These are phyloP conservation scores for Penicillium frequentans DNA, from an alignment of 2,329 filamentous ascomycete species.

Conservation along the genomic window DNA sequence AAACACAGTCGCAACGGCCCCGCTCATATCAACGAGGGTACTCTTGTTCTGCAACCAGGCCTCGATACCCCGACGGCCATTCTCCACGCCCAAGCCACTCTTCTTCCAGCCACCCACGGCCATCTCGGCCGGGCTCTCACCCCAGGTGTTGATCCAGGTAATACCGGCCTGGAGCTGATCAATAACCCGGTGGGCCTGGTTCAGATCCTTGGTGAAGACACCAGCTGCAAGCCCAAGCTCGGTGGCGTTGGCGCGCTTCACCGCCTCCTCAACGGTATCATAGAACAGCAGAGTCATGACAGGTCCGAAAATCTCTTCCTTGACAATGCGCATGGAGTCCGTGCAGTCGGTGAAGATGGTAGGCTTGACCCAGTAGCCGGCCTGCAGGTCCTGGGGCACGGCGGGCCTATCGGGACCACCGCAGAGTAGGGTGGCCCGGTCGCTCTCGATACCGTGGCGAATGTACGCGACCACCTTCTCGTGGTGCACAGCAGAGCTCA, in stretches of 20 bases:
- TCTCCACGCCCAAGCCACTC: slow-evolving; percentile 85
- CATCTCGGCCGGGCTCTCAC: slow-evolving; percentile 91
- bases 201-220: slow-evolving; percentile 76
- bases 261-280: slow-evolving; percentile 66
- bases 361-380: slow-evolving; percentile 81
- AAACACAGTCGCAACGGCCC: slow-evolving; percentile 70
- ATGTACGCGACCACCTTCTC: slow-evolving; percentile 81
- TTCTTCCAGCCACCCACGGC: slow-evolving; percentile 89
- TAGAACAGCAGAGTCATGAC: slow-evolving; percentile 82
- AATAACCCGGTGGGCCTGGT: slow-evolving; percentile 70
- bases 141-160: slow-evolving; percentile 92
- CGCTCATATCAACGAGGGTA: slow-evolving; percentile 79
- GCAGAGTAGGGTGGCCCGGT: slow-evolving; percentile 71
- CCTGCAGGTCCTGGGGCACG: slow-evolving; percentile 51
- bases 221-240: slow-evolving; percentile 78
- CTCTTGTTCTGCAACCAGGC: slow-evolving; percentile 87
- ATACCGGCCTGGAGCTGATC: slow-evolving; percentile 76
- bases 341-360: slow-evolving; percentile 85
- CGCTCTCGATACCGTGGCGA: slow-evolving; percentile 68
- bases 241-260: slow-evolving; percentile 73
- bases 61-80: slow-evolving; percentile 74
- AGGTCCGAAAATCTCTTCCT: slow-evolving; percentile 86
- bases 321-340: slow-evolving; percentile 75
- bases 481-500: slow-evolving; percentile 72
- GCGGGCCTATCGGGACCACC: slow-evolving; percentile 66